Evolutionary conservation across 2,329 filamentous ascomycete genomes (phyloP).

Genomic region (Alternaria conjuncta): DNA sequence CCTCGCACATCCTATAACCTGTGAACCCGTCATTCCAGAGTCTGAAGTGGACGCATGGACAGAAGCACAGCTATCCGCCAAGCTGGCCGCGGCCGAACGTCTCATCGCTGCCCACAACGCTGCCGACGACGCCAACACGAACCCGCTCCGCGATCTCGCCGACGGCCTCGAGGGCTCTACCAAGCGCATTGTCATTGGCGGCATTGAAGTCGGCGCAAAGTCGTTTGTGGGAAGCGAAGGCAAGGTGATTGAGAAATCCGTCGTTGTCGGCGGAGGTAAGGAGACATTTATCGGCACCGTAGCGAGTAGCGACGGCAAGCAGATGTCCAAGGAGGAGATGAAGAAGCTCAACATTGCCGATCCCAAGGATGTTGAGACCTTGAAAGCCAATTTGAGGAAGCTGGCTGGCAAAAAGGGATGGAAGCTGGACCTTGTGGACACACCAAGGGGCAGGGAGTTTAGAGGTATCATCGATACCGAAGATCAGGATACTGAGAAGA

Average conservation of each 20-base stretch:
- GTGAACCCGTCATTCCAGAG: constrained; percentile 71
- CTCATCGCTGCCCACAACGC: constrained; percentile 27
- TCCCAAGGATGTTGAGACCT: constrained; percentile 69
- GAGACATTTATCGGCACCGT: constrained; percentile 61
- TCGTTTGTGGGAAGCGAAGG: constrained; percentile 62
- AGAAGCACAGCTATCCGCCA: constrained; percentile 39
- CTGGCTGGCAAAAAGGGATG: constrained; percentile 75
- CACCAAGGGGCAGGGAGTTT: constrained; percentile 69
- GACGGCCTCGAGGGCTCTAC: constrained; percentile 37
- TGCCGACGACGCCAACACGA: constrained; percentile 30
- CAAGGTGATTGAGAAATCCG: constrained; percentile 61
- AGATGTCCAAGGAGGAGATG: constrained; percentile 70
- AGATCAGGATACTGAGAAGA: constrained; percentile 57
- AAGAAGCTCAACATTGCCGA: constrained; percentile 68
- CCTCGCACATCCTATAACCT: constrained; percentile 77
- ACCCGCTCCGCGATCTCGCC: constrained; percentile 44
- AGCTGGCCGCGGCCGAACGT: constrained; percentile 32
- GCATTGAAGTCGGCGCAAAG: constrained; percentile 65
- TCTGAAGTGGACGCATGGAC: constrained; percentile 59
- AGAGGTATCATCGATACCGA: constrained; percentile 71
- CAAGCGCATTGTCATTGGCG: constrained; percentile 59
- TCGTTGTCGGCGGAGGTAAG: constrained; percentile 58
- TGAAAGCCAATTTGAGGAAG: constrained; percentile 72
- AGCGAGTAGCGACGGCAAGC: constrained; percentile 66
- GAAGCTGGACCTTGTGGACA: constrained; percentile 80